A percentile compares a stretch with the other conserved stretches of the same genome.
Conservation (phyloP, 257 asterid species). For the Coffea canephora region DNA sequence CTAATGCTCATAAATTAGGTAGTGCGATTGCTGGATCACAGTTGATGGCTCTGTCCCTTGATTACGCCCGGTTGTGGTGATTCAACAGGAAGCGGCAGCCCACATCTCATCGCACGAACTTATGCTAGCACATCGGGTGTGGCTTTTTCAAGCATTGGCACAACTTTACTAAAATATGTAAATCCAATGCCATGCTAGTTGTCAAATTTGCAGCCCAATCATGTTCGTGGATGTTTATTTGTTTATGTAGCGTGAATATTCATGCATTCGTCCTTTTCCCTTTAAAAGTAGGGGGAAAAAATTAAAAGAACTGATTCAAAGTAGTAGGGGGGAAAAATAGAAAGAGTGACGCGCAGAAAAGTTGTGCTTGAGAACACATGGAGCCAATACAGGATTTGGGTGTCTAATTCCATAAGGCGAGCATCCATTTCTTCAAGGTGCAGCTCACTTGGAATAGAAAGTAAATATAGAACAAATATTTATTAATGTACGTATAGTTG, state of each 20-base stretch:
- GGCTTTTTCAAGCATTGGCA: background rate
- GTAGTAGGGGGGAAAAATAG: background rate
- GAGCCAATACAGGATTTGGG: background rate
- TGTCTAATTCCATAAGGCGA: no score
- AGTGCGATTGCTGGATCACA: background rate
- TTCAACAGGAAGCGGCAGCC: background rate
- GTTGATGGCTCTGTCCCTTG: background rate
- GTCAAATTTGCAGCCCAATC: background rate
- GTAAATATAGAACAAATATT: no score
- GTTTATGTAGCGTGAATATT: background rate
- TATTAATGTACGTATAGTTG: no score
- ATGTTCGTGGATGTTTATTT: background rate
- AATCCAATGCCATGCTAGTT: background rate
- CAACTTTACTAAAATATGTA: background rate
- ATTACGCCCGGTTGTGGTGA: background rate
- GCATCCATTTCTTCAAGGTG: no score
- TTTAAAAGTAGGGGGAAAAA: background rate
- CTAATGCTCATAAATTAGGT: background rate
- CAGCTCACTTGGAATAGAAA: no score
- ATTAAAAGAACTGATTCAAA: background rate
- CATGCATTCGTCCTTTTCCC: background rate
- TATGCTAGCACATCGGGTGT: background rate
- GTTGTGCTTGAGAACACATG: background rate
- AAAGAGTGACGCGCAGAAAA: background rate
- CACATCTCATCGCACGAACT: background rate